Conservation (phyloP, 228 moss, liverwort and hornwort genomes). For the Sphagnum fallax region DNA sequence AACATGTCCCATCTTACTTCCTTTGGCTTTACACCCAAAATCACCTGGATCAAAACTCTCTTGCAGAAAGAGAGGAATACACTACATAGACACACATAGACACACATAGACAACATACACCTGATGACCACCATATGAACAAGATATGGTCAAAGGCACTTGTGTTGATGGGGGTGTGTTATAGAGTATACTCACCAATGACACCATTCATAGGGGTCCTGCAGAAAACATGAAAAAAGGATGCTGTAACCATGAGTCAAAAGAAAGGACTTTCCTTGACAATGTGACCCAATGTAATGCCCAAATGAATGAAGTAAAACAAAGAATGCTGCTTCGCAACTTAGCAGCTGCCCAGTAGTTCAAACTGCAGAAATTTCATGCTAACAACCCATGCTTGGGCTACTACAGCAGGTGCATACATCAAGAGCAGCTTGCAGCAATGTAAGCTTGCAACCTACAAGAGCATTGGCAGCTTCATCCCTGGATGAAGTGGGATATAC, state of each 20-base stretch:
- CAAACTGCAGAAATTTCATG: background rate
- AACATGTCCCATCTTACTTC: too few relatives aligned
- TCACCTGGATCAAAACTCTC: too few relatives aligned
- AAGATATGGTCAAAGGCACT: too few relatives aligned
- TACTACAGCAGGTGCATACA: background rate
- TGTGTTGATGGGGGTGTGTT: too few relatives aligned
- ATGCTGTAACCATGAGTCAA: too few relatives aligned
- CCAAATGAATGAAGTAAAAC: background rate
- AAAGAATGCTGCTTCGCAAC: background rate
- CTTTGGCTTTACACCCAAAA: too few relatives aligned
- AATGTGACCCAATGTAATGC: background rate
- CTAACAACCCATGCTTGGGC: background rate
- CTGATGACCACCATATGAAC: too few relatives aligned
- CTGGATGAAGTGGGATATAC: slow-evolving; percentile 3
- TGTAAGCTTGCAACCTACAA: too few relatives aligned
- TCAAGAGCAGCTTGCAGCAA: background rate
- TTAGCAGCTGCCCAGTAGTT: background rate
- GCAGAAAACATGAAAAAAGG: slow-evolving; percentile 1
- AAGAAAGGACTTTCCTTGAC: background rate
- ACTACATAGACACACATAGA: too few relatives aligned
- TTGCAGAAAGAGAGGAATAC: too few relatives aligned
- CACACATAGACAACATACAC: too few relatives aligned
- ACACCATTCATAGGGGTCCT: slow-evolving; percentile 58
- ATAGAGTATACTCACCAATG: slow-evolving; percentile 16
- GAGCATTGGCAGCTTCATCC: too few relatives aligned